Percentiles rank a stretch among this genome's conserved stretches.
These are phyloP conservation scores for Tetracladium marchalianum DNA, from an alignment of 495 filamentous ascomycete species.

Conservation along the genomic window DNA sequence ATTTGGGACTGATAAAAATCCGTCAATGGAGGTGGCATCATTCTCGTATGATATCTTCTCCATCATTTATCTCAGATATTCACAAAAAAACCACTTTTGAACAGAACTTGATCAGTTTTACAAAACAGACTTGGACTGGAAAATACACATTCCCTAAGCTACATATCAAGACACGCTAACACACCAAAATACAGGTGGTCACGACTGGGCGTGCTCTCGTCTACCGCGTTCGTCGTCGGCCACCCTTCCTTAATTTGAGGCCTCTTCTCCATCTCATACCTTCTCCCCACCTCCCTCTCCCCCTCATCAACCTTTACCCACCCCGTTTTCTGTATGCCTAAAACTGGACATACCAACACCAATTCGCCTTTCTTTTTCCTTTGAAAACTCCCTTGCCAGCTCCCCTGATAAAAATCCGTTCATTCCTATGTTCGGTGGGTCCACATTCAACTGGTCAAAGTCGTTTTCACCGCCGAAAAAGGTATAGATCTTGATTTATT, in stretches of 20 bases:
- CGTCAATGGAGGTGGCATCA: too few species aligned
- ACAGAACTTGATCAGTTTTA: too few species aligned
- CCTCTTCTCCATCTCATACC: slow-evolving; percentile 69
- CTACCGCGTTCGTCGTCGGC: slow-evolving; percentile 54
- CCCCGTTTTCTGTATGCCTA: slow-evolving; percentile 46
- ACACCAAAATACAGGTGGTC: slow-evolving; percentile 55
- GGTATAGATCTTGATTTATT: slow-evolving; percentile 45
- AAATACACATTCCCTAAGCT: too few species aligned
- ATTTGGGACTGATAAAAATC: slow-evolving; percentile 39
- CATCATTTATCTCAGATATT: too few species aligned
- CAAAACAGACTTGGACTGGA: too few species aligned
- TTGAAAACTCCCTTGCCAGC: slow-evolving; percentile 48
- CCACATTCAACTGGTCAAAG: slow-evolving; percentile 38
- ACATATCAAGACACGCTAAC: too few species aligned
- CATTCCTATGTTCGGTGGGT: slow-evolving; percentile 60
- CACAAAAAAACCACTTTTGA: too few species aligned
- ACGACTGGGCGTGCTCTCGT: slow-evolving; percentile 64
- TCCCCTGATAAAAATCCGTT: slow-evolving; percentile 58
- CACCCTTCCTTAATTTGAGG: slow-evolving; percentile 60
- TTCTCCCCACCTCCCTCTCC: slow-evolving; percentile 42
- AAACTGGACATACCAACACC: slow-evolving; percentile 77
- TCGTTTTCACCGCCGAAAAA: slow-evolving; percentile 38
- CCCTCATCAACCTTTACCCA: slow-evolving; percentile 22
- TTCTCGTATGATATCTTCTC: too few species aligned
- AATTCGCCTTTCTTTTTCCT: slow-evolving; percentile 54